These are phyloP conservation scores for Pyricularia sp. DNA, from an alignment of 2,329 filamentous ascomycete genomes.

Conservation along the genomic window DNA sequence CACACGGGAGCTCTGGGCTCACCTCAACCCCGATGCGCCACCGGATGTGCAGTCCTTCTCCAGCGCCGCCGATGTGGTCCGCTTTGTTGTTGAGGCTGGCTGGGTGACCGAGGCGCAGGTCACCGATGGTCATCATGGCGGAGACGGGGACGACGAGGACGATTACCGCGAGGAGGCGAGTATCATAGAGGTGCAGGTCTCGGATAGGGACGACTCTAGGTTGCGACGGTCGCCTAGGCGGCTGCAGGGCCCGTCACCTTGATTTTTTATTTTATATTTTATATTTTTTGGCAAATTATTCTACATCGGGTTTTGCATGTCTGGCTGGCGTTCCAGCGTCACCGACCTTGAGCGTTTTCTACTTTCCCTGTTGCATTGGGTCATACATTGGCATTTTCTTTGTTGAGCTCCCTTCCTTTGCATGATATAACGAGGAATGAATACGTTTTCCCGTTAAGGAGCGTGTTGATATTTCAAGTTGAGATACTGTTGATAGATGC, in stretches of 20 bases:
- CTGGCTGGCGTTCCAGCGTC: no score
- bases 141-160: conserved; percentile 13
- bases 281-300: neutral
- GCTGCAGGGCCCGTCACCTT: conserved; percentile 4
- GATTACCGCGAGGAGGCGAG: conserved; percentile 7
- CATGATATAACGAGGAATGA: neutral
- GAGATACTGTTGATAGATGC: neutral
- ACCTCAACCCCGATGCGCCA: conserved; percentile 42
- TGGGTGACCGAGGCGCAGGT: conserved; percentile 48
- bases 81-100: conserved; percentile 47
- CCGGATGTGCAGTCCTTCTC: conserved; percentile 39
- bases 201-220: conserved; percentile 9
- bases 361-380: no score
- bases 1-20: conserved; percentile 43
- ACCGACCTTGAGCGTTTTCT: no score
- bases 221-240: conserved; percentile 12
- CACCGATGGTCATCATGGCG: conserved; percentile 10
- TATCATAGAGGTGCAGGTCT: conserved; percentile 11
- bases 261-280: neutral
- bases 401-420: neutral
- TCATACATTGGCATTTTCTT: no score
- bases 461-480: neutral
- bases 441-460: neutral
- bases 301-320: neutral
- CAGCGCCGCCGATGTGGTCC: conserved; percentile 45